Evolutionary conservation across 2,329 filamentous ascomycete genomes (phyloP).

Genomic region (Pseudogymnoascus sp.): DNA sequence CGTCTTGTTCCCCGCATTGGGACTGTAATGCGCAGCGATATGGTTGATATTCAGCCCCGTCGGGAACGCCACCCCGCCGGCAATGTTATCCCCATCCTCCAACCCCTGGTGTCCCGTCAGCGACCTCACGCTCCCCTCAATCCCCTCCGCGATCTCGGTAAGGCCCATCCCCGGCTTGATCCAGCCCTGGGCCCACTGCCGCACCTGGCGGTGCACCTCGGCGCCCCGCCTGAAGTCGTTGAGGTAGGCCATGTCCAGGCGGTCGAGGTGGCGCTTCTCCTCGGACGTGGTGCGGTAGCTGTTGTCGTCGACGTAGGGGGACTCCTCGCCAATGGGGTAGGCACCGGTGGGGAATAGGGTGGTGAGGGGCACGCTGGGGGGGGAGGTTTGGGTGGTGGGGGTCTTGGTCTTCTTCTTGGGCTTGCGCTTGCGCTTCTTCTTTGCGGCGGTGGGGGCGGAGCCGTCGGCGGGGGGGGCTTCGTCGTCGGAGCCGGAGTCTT

Average conservation of each 20-base stretch:
- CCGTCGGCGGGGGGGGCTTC: constrained; percentile 29
- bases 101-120: constrained; percentile 69
- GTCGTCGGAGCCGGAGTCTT: constrained; percentile 46
- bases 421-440: constrained; percentile 80
- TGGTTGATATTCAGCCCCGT: constrained; percentile 78
- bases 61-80: constrained; percentile 79
- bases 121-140: constrained; percentile 72
- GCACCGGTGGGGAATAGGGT: constrained; percentile 63
- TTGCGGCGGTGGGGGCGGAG: constrained; percentile 30
- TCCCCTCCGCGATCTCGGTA: constrained; percentile 78
- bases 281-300: constrained; percentile 70
- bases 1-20: constrained; percentile 78
- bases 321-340: constrained; percentile 72
- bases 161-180: constrained; percentile 75
- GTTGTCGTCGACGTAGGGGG: constrained; percentile 72
- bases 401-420: constrained; percentile 60
- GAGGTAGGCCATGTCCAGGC: constrained; percentile 71
- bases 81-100: constrained; percentile 67
- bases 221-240: constrained; percentile 74
- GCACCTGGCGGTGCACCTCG: constrained; percentile 83
- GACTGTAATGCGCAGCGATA: constrained; percentile 78
- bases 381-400: constrained; percentile 64
- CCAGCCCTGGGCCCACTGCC: constrained; percentile 71
- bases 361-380: constrained; percentile 65
- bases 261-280: constrained; percentile 76